phyloP scores from a whole-genome alignment of 2,329 filamentous ascomycete genomes.

The Monosporascus sp. region DNA sequence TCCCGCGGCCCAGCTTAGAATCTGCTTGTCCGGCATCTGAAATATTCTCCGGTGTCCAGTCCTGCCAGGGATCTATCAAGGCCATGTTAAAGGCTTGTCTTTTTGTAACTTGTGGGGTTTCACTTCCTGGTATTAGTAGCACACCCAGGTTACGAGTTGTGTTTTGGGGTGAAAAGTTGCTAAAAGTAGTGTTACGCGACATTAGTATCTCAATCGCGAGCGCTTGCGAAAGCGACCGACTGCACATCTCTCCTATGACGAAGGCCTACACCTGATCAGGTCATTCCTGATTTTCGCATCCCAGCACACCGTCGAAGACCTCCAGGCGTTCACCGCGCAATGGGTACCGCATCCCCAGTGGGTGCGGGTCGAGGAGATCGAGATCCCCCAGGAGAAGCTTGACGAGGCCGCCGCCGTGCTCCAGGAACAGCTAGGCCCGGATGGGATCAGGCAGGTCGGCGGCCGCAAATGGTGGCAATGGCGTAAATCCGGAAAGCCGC shows the following conservation, averaged over 20 bases:
- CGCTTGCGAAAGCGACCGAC: conserved; percentile 74
- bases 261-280: conserved; percentile 82
- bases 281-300: conserved; percentile 81
- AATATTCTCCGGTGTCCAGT: neutral
- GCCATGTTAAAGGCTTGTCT: conserved; percentile 3
- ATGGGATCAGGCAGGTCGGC: conserved; percentile 70
- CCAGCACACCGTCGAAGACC: conserved; percentile 84
- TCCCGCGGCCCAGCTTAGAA: too few species aligned
- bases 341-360: conserved; percentile 87
- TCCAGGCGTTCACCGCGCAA: conserved; percentile 87
- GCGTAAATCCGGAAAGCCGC: conserved; percentile 59
- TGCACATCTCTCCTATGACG: conserved; percentile 87
- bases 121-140: neutral
- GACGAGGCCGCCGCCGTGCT: conserved; percentile 62
- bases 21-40: neutral
- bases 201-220: conserved; percentile 76
- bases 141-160: neutral
- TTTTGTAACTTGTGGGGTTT: neutral
- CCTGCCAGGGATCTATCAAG: neutral
- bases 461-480: conserved; percentile 88
- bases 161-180: conserved; percentile 5
- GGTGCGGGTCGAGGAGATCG: conserved; percentile 71
- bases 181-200: conserved; percentile 12
- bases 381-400: conserved; percentile 60
- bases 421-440: conserved; percentile 67